phyloP scores from a whole-genome alignment of 2,329 filamentous ascomycete species.

The Verruconis gallopava region DNA sequence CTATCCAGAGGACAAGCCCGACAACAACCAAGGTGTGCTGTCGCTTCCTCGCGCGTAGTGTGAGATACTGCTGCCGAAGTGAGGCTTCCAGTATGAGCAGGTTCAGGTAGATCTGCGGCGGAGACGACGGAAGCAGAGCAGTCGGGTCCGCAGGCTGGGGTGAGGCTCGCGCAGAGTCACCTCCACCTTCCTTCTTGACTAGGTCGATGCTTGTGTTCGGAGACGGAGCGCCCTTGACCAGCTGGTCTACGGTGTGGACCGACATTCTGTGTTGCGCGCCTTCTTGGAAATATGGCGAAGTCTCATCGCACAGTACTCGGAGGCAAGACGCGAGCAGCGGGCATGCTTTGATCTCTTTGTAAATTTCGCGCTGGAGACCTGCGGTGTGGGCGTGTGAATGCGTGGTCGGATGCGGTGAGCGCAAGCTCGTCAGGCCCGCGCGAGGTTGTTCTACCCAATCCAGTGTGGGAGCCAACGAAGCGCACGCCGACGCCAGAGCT shows the following conservation, averaged over 20 bases:
- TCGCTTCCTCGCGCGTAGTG: conserved; percentile 71
- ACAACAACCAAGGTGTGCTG: conserved; percentile 89
- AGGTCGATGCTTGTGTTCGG: conserved; percentile 39
- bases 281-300: background rate
- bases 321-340: no score
- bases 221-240: conserved; percentile 79
- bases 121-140: conserved; percentile 72
- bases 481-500: no score
- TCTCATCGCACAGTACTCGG: no score
- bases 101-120: conserved; percentile 95
- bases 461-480: no score
- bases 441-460: no score
- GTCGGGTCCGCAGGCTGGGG: conserved; percentile 51
- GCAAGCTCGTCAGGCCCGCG: no score
- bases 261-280: conserved; percentile 34
- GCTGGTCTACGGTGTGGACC: conserved; percentile 60
- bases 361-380: no score
- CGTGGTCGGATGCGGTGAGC: no score
- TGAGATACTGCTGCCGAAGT: conserved; percentile 82
- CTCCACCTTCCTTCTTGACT: conserved; percentile 22
- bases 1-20: conserved; percentile 66
- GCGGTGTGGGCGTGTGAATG: no score
- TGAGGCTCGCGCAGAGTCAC: conserved; percentile 24
- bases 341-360: no score
- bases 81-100: conserved; percentile 93